Conservation (phyloP, 2,329 filamentous ascomycete species). For the Fusarium citri region DNA sequence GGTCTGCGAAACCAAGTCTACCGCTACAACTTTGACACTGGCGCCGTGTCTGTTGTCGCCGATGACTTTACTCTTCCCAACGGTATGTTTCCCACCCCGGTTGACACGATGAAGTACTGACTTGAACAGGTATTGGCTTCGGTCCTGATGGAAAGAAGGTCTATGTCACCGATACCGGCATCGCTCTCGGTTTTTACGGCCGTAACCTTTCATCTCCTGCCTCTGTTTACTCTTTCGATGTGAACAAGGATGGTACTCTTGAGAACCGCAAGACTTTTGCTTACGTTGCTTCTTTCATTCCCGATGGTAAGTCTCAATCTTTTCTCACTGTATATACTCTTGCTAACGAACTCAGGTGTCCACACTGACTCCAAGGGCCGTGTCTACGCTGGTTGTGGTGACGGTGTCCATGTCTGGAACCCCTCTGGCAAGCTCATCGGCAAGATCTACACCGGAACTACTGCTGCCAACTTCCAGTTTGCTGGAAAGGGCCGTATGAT, state of each 20-base stretch:
- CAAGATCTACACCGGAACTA: constrained; percentile 65
- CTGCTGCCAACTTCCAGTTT: constrained; percentile 60
- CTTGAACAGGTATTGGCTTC: constrained; percentile 61
- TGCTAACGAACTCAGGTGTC: constrained; percentile 55
- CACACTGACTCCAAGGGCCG: constrained; percentile 67
- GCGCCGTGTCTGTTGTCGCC: constrained; percentile 65
- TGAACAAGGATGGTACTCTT: constrained; percentile 58
- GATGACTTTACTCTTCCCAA: constrained; percentile 69
- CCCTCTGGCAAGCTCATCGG: constrained; percentile 59
- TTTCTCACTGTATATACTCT: constrained; percentile 19
- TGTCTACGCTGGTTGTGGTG: constrained; percentile 63
- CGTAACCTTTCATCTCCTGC: constrained; percentile 56
- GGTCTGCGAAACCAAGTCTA: constrained; percentile 69
- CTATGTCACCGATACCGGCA: constrained; percentile 69
- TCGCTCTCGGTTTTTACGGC: constrained; percentile 54
- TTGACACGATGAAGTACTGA: not conserved
- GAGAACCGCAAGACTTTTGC: constrained; percentile 67
- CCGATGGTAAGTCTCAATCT: constrained; percentile 61
- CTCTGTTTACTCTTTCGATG: constrained; percentile 61
- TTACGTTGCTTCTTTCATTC: constrained; percentile 63
- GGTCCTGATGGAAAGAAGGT: constrained; percentile 63
- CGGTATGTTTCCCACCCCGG: constrained; percentile 47
- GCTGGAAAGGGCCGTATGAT: constrained; percentile 52
- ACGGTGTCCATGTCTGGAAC: constrained; percentile 63
- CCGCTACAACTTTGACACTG: constrained; percentile 62